phyloP scores from a whole-genome alignment of 2,329 filamentous ascomycete genomes.

The Dactylonectria macrodidyma region DNA sequence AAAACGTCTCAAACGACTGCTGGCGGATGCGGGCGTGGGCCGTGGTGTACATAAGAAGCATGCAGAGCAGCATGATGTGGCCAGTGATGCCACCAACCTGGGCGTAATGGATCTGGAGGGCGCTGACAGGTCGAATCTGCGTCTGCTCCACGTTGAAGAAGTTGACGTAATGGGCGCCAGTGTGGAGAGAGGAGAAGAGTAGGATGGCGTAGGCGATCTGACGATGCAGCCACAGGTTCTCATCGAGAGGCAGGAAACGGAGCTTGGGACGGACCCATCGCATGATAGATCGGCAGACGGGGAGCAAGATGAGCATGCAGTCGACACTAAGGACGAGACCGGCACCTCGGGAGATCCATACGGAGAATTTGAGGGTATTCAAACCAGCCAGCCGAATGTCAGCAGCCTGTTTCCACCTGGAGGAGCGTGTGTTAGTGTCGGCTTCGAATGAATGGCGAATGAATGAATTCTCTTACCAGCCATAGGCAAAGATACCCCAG shows the following conservation, averaged over 20 bases:
- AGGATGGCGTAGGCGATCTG: conserved; percentile 93
- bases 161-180: conserved; percentile 91
- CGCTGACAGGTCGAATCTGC: conserved; percentile 84
- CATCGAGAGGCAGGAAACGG: conserved; percentile 91
- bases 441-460: conserved; percentile 1
- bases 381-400: conserved; percentile 81
- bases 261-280: conserved; percentile 89
- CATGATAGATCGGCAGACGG: conserved; percentile 94
- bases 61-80: conserved; percentile 98
- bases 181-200: conserved; percentile 85
- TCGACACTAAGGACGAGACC: conserved; percentile 89
- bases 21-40: conserved; percentile 94
- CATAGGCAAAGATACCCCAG: conserved; percentile 83
- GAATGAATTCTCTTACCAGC: conserved; percentile 75
- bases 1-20: conserved; percentile 98
- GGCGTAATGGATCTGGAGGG: conserved; percentile 92
- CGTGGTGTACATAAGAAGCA: conserved; percentile 98
- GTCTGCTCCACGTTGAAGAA: conserved; percentile 95
- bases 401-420: conserved; percentile 82
- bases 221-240: conserved; percentile 96
- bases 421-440: conserved; percentile 3
- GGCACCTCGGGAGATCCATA: conserved; percentile 96
- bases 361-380: conserved; percentile 87
- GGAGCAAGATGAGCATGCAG: conserved; percentile 88
- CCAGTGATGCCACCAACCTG: conserved; percentile 94